Base-by-base conservation (phyloP, 108 stramenopile species). In the Cyclotella choctawhatcheeana region DNA sequence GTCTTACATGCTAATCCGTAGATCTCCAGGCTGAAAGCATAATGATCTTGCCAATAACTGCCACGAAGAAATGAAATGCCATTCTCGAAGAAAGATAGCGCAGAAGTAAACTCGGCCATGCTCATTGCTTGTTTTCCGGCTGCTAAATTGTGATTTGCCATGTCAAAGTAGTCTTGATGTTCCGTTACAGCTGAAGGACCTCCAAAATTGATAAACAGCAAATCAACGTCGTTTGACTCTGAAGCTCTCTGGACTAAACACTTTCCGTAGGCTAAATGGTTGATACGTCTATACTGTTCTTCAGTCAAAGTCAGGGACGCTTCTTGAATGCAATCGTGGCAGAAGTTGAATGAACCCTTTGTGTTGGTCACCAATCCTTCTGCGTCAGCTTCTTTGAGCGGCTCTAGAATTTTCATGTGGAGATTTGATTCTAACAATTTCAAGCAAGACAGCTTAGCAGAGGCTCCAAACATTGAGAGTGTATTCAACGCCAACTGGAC, bases 241-340 rank as follows among this genome's bases (percentile, higher is more conserved):
- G 13, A 14, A 21, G 56, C 56, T 13, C 24, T 43, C 13, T 21
- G 10, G 20, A 44, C 29, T 0, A 71, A 16, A 5, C 44, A 45
- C 37, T 35, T 14, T 16, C 70, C 70, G 61, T 71, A 71, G 2
- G 21, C 17, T 17, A 50, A 50, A 34, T 71, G 70, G 14, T 58
- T 24, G 3, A 22, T 17, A 51, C 47, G 17, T 13, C 47, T 45
- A 18, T 34, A 34, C 22, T 60, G 48, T 12, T 25, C 33, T 13
- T 35, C 26, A 44, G 55, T 61, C 59, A 71, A 34, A 22, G 32
- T 61, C 58, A 69, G 69, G 10, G 74, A 55, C 10, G 74, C 74
- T 40, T 69, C 67, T 18, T 74, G 73, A 21, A 74, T 27, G 17
- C 61, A 43, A 37, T 67, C 73, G 14, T 74, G 66, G 12, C 22